A percentile compares a stretch with the other conserved stretches of the same genome.
Conservation (phyloP, 208 protist genomes). For the Wallacemonas sp. region DNA sequence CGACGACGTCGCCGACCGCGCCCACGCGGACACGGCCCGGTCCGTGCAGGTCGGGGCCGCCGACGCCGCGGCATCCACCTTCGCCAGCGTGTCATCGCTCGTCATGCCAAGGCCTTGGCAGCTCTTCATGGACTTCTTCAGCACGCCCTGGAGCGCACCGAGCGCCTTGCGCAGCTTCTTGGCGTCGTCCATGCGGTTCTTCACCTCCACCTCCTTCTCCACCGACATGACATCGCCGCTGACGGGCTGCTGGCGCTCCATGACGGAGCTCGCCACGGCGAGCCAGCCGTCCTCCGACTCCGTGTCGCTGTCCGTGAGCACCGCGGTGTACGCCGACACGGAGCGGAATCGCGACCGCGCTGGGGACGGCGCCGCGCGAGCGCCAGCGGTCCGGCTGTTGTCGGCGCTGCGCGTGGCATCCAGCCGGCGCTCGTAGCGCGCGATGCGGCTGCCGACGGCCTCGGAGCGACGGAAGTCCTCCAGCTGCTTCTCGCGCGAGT, state of each 20-base stretch:
- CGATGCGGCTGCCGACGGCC: conserved; percentile 39
- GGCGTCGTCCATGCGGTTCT: conserved; percentile 3
- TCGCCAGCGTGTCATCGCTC: neutral
- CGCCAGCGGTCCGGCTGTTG: neutral
- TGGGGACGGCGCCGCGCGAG: neutral
- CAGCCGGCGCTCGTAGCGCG: conserved; percentile 30
- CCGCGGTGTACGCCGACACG: conserved; percentile 3
- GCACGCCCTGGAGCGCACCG: neutral
- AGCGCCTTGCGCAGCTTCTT: conserved; percentile 10
- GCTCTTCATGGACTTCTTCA: conserved; percentile 3
- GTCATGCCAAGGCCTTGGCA: conserved; percentile 2
- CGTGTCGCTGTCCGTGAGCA: conserved; percentile 7
- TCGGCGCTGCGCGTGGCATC: neutral
- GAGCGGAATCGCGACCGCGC: neutral
- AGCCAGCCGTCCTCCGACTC: conserved; percentile 7
- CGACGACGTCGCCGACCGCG: neutral
- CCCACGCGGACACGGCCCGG: neutral
- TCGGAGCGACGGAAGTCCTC: conserved; percentile 47
- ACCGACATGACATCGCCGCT: neutral
- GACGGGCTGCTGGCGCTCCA: conserved; percentile 2
- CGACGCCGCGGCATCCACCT: neutral
- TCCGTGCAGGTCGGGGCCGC: neutral
- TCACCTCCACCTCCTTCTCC: conserved; percentile 4
- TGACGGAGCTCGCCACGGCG: neutral
- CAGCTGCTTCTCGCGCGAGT: conserved; percentile 51